Evolutionary conservation across 768 basidiomycete species (phyloP), one percentile per base, ranked within the genome.

Genomic region (Trichaptum fuscoviolaceum): DNA sequence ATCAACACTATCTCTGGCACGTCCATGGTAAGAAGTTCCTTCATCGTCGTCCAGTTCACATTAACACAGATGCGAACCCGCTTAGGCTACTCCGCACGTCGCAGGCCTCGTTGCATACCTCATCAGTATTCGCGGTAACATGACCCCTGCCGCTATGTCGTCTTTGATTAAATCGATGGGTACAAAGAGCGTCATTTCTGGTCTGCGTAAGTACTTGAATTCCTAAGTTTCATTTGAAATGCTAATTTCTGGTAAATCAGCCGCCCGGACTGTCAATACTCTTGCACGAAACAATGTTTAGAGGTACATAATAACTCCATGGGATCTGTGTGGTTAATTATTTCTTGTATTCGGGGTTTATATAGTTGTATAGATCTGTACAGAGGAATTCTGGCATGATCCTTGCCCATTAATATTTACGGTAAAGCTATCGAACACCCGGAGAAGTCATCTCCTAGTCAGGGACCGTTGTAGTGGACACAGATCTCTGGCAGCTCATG

Each of bases 21-120:
- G 36, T 70, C 69, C 25, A 69, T 69, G 70, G 70, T 70, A 20
- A 30, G 67, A 15, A 30, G 30, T 30, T 8, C 30, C 8, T 30
- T 30, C 30, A 8, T 30, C 30, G 30, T 30, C 8, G 30, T 30
- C 30, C 30, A 3, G 8, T 30, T 30, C 30, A 30, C 2, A 8
- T 30, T 30, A 30, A 30, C 30, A 30, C 30, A 30, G 30, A 30
- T 30, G 8, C 8, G 30, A 30, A 30, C 30, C 30, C 30, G 30
- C 30, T 30, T 35, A 76, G 77, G 77, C 80, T 62, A 75, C 80
- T 30, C 78, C 81, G 27, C 77, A 81, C 66, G 71, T 82, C 27
- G 72, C 80, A 17, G 81, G 81, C 25, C 72, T 81, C 62, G 73
- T 80, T 25, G 80, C 80, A 26, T 79, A 78, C 63, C 68, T 79